These are phyloP conservation scores for Cucurbita argyrosperma DNA, from an alignment of 306 rosid species.

Conservation along the genomic window DNA sequence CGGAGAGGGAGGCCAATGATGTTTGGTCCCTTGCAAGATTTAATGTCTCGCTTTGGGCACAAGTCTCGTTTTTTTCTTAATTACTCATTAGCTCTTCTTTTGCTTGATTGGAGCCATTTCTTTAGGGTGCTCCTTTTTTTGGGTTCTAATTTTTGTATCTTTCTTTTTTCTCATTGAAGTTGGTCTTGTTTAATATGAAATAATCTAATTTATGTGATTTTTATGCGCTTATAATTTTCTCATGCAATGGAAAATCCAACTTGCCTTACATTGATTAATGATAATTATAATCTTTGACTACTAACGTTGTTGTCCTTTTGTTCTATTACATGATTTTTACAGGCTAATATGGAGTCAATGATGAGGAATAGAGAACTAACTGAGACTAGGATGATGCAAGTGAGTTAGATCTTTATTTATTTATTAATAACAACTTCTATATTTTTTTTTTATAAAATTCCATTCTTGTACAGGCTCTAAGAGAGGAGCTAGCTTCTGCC, in stretches of 20 bases:
- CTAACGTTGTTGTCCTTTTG: neutral
- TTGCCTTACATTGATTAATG: neutral
- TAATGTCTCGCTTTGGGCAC: too few species aligned
- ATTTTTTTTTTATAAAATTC: neutral
- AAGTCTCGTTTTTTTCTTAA: too few species aligned
- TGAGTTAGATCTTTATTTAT: constrained; percentile 17
- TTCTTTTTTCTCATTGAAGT: too few species aligned
- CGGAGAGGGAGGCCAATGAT: too few species aligned
- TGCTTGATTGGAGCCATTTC: too few species aligned
- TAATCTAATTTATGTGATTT: too few species aligned
- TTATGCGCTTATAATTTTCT: neutral
- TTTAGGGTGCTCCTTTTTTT: too few species aligned
- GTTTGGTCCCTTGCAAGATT: too few species aligned
- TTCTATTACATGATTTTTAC: constrained; percentile 8
- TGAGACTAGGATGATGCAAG: constrained; percentile 99
- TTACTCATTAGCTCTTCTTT: too few species aligned
- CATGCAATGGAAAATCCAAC: neutral
- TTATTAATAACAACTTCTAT: neutral
- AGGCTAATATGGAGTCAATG: constrained; percentile 89
- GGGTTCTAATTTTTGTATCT: too few species aligned
- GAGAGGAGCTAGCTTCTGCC: constrained; percentile 85
- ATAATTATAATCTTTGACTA: neutral
- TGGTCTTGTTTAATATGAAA: too few species aligned
- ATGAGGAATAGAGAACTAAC: constrained; percentile 89
- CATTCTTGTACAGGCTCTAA: constrained; percentile 45